A percentile compares a stretch with the other conserved stretches of the same genome.
phyloP scores from a whole-genome alignment of 1,284 basidiomycete genomes.

The Pseudozyma thailandica region DNA sequence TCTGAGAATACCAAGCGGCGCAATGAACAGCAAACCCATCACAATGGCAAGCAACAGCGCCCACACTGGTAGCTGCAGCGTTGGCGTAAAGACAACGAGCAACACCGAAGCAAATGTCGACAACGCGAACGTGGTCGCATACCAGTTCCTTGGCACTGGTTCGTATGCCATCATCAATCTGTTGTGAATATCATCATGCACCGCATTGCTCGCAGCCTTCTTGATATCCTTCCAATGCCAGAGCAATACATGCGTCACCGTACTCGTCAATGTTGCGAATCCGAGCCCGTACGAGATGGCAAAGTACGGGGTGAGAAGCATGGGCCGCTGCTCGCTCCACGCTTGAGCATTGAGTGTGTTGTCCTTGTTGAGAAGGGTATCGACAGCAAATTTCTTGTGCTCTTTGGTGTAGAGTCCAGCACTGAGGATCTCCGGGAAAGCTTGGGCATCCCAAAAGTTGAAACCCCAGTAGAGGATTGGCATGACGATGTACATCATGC shows the following conservation, averaged over 20 bases:
- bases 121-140: conserved; percentile 56
- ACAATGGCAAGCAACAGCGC: conserved; percentile 70
- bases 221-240: conserved; percentile 72
- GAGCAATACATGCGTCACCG: conserved; percentile 71
- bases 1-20: conserved; percentile 70
- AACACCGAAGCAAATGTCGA: conserved; percentile 67
- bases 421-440: conserved; percentile 69
- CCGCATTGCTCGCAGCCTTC: conserved; percentile 68
- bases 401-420: conserved; percentile 68
- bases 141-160: conserved; percentile 64
- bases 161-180: conserved; percentile 65
- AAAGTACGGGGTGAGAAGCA: conserved; percentile 71
- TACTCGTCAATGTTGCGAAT: conserved; percentile 71
- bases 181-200: conserved; percentile 67
- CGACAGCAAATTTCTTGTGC: conserved; percentile 55
- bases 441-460: conserved; percentile 70
- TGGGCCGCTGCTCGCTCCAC: conserved; percentile 68
- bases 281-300: conserved; percentile 69
- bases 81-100: conserved; percentile 70
- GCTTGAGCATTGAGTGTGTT: conserved; percentile 70
- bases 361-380: conserved; percentile 55
- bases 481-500: conserved; percentile 71
- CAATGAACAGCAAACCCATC: conserved; percentile 69
- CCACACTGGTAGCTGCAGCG: conserved; percentile 71
- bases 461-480: conserved; percentile 69